These are phyloP conservation scores for Trametopsis cervina DNA, from an alignment of 768 basidiomycete genomes.

Conservation along the genomic window DNA sequence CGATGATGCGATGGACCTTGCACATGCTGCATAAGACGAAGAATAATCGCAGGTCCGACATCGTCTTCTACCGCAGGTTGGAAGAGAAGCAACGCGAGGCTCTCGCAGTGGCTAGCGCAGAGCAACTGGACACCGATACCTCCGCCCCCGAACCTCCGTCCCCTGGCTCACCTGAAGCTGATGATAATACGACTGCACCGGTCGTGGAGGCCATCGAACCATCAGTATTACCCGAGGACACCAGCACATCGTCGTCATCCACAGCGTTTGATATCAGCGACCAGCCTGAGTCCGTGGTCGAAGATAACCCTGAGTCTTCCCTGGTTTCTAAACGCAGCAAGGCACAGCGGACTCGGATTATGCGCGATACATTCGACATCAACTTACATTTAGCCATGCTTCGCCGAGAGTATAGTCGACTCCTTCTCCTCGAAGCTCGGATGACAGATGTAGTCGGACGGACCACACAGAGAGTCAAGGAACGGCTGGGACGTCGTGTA, in stretches of 20 bases:
- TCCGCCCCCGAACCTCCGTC: too few species aligned
- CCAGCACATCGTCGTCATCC: too few species aligned
- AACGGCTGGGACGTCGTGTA: slow-evolving; percentile 71
- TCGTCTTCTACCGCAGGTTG: slow-evolving; percentile 34
- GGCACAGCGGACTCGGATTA: too few species aligned
- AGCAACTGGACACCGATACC: neutral
- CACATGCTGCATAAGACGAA: slow-evolving; percentile 40
- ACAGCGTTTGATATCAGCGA: too few species aligned
- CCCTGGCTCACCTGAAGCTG: neutral
- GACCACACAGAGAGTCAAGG: slow-evolving; percentile 57
- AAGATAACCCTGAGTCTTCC: slow-evolving; percentile 8
- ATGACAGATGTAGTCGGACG: slow-evolving; percentile 41
- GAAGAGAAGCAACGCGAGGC: slow-evolving; percentile 15
- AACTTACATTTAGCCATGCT: slow-evolving; percentile 52
- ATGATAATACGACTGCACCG: neutral
- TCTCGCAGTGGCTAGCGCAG: neutral
- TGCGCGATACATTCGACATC: slow-evolving; percentile 44
- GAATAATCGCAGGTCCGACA: slow-evolving; percentile 40
- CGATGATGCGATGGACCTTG: slow-evolving; percentile 53
- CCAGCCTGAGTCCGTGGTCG: slow-evolving; percentile 19
- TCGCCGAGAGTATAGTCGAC: slow-evolving; percentile 42
- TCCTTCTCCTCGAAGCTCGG: slow-evolving; percentile 37
- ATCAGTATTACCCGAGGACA: neutral
- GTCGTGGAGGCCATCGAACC: neutral
- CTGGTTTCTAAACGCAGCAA: slow-evolving; percentile 30